Evolutionary conservation across 805 yeast genomes (phyloP).

Genomic region (Candida ponderosae): DNA sequence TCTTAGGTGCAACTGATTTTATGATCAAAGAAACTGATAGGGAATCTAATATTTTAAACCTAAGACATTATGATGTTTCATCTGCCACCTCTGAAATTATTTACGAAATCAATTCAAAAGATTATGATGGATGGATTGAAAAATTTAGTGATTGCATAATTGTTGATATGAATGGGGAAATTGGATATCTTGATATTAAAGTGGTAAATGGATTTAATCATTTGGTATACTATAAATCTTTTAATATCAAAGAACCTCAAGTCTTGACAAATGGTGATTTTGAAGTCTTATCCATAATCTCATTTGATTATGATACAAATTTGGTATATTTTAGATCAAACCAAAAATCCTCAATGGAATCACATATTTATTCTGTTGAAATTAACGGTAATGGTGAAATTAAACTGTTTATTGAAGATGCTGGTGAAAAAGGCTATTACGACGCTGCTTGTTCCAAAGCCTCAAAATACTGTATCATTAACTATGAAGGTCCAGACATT

Average conservation of each 20-base stretch:
- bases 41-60: conserved; percentile 53
- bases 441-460: conserved; percentile 67
- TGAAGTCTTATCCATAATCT: conserved; percentile 75
- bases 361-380: conserved; percentile 65
- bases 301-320: conserved; percentile 43
- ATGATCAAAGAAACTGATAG: conserved; percentile 58
- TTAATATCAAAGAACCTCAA: conserved; percentile 41
- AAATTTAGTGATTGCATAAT: conserved; percentile 50
- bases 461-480: conserved; percentile 55
- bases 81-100: conserved; percentile 27
- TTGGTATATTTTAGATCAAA: conserved; percentile 61
- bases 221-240: conserved; percentile 74
- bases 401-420: conserved; percentile 38
- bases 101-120: conserved; percentile 36
- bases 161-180: conserved; percentile 23
- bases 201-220: conserved; percentile 60
- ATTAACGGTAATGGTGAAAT: conserved; percentile 30
- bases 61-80: conserved; percentile 35
- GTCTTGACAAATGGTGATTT: conserved; percentile 71
- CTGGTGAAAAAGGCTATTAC: conserved; percentile 55
- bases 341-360: conserved; percentile 63
- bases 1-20: conserved; percentile 47
- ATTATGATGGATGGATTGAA: conserved; percentile 69
- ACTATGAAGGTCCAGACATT: conserved; percentile 65
- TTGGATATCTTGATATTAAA: conserved; percentile 79